A percentile compares a stretch with the other conserved stretches of the same genome.
phyloP scores from a whole-genome alignment of 805 yeast genomes.

The Jamesozyma hellenica region DNA sequence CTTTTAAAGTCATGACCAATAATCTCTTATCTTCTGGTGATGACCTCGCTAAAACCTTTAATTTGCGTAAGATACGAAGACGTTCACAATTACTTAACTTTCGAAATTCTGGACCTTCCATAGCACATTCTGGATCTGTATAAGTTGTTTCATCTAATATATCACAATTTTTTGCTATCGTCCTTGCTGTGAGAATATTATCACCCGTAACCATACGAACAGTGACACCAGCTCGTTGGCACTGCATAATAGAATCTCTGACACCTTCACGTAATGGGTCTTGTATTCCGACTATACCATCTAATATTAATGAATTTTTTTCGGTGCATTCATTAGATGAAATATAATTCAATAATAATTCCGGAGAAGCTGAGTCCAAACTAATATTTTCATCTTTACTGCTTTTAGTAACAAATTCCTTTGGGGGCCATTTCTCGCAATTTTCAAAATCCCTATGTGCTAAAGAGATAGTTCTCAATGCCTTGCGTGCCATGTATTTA shows the following conservation, averaged over 20 bases:
- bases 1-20: conserved; percentile 69
- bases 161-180: conserved; percentile 81
- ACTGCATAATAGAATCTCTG: conserved; percentile 73
- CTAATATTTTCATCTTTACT: conserved; percentile 21
- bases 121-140: conserved; percentile 47
- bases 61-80: conserved; percentile 50
- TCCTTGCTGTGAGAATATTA: conserved; percentile 80
- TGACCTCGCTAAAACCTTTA: conserved; percentile 84
- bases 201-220: conserved; percentile 99
- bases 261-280: conserved; percentile 93
- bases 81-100: conserved; percentile 50
- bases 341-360: conserved; percentile 24
- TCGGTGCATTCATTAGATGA: too few relatives aligned
- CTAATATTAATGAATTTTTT: conserved; percentile 43
- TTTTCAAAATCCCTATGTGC: conserved; percentile 64
- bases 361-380: conserved; percentile 32
- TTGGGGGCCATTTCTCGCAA: conserved; percentile 57
- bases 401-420: conserved; percentile 29
- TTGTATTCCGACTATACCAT: conserved; percentile 82
- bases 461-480: conserved; percentile 80
- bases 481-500: conserved; percentile 58
- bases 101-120: conserved; percentile 92
- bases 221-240: conserved; percentile 83
- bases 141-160: conserved; percentile 43
- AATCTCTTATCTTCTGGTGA: conserved; percentile 92